phyloP scores from a whole-genome alignment of 1,284 basidiomycete species.

The Peniophora sp. region DNA sequence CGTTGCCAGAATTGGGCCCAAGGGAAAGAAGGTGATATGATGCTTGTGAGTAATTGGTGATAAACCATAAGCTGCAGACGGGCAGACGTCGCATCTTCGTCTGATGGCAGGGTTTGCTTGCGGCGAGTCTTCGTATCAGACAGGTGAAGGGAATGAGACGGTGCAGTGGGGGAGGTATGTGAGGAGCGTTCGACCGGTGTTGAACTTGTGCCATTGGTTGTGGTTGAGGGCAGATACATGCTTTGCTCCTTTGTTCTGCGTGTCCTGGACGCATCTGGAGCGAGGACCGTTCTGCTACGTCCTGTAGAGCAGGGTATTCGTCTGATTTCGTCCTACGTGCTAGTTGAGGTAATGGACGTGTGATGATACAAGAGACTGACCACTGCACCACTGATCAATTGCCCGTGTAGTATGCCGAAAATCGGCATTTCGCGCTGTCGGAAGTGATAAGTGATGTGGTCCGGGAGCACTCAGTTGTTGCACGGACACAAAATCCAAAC shows the following conservation, averaged over 20 bases:
- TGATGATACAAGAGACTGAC: slow-evolving; percentile 27
- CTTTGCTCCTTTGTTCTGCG: slow-evolving; percentile 15
- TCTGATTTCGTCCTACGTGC: slow-evolving; percentile 41
- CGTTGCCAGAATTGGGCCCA: slow-evolving; percentile 48
- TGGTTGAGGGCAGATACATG: not conserved
- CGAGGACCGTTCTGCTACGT: no score
- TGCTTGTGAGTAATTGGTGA: slow-evolving; percentile 55
- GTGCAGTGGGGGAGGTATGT: not conserved
- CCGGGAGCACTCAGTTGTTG: no score
- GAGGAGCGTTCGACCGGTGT: slow-evolving; percentile 10
- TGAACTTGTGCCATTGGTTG: slow-evolving; percentile 12
- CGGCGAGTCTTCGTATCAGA: slow-evolving; percentile 76
- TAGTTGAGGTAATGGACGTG: no score
- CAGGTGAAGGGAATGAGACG: slow-evolving; percentile 37
- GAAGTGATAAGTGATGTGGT: not conserved
- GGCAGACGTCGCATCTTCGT: slow-evolving; percentile 56
- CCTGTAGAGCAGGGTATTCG: slow-evolving; percentile 20
- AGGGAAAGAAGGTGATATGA: slow-evolving; percentile 41
- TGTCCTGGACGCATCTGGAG: no score
- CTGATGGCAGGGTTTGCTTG: slow-evolving; percentile 42
- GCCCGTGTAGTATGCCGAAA: slow-evolving; percentile 53
- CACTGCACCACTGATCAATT: slow-evolving; percentile 57
- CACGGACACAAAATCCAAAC: slow-evolving; percentile 39
- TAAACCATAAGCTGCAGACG: slow-evolving; percentile 84
- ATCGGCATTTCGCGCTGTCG: slow-evolving; percentile 66